Evolutionary conservation across 768 basidiomycete genomes (phyloP).

Genomic region (Russula virescens): DNA sequence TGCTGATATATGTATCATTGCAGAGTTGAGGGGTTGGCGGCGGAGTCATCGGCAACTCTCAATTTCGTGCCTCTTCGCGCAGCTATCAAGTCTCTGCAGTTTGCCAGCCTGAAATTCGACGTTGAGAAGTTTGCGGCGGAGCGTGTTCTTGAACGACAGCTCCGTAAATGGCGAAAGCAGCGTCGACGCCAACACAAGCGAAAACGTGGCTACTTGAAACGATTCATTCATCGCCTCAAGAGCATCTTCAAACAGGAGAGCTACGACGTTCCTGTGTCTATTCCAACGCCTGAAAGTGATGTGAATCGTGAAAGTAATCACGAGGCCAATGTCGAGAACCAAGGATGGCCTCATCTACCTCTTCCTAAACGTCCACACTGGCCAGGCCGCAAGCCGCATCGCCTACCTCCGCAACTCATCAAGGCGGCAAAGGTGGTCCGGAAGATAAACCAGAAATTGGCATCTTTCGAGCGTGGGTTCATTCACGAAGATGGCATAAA

Average conservation of each 20-base stretch:
- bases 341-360: conserved; percentile 9
- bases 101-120: conserved; percentile 22
- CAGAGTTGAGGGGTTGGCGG: conserved; percentile 44
- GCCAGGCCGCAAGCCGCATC: conserved; percentile 19
- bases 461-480: conserved; percentile 72
- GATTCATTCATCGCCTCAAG: conserved; percentile 3
- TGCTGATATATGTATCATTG: neutral
- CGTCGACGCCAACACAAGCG: neutral
- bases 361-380: conserved; percentile 13
- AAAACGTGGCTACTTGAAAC: neutral
- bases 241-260: neutral
- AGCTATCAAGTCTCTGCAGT: conserved; percentile 20
- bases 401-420: conserved; percentile 39
- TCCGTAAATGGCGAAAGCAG: conserved; percentile 8
- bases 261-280: too few species aligned
- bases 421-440: conserved; percentile 55
- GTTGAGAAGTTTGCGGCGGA: conserved; percentile 20
- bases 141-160: conserved; percentile 1
- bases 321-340: neutral
- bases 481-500: conserved; percentile 72
- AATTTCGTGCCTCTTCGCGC: conserved; percentile 22
- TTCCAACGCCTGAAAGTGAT: neutral
- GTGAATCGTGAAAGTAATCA: neutral
- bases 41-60: neutral
- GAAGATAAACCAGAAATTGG: conserved; percentile 59